Base-by-base conservation (phyloP, 768 basidiomycete species). In the Tylopilus rubrobrunneus region DNA sequence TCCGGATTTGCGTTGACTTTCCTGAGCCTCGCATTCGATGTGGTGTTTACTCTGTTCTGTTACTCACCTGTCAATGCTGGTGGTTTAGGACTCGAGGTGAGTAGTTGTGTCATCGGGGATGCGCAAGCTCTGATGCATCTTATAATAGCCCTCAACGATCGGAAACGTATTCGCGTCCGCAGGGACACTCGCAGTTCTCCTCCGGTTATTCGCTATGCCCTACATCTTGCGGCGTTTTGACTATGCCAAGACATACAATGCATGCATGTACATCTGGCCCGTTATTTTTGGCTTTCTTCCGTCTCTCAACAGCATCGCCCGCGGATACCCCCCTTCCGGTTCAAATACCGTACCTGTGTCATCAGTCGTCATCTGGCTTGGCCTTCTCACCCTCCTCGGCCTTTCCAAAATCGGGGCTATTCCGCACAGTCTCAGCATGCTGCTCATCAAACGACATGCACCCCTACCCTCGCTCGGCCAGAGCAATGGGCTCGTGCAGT, bases 31-130 rank as follows among this genome's bases (percentile, higher is more conserved):
- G 76, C 77, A 1, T 87, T 84, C 58, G 82, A 85, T 50, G 80
- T 81, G 5, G 76, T 84, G 3, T 85, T 86, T 57, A 79, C 82
- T 5, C 74, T 87, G 17, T 83, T 82, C 60, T 84, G 81, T 56
- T 87, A 84, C 62, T 79, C 85, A 6, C 73, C 82, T 14, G 64
- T 86, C 14, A 54, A 71, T 29, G 61, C 73, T 0, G 85, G 85
- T 5, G 85, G 85, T 7, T 69, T 87, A 5, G 73, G 73, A 6
- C 80, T 85, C 54, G 73, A 78, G 31, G 85, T 84, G 33, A 49
- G 55, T 33, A 11, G 1, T 34, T 57, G 59, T 42, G 14, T 36
- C 11, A 40, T 34, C 7, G 45, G 48, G 10, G 9, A 15, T 8
- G 11, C 15, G 4, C 28, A 8, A 10, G 23, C 7, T 9, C 12